Percentiles rank a stretch among this genome's conserved stretches.
These are phyloP conservation scores for Rosa hybrid DNA, from an alignment of 331 rosid species.

Conservation along the genomic window DNA sequence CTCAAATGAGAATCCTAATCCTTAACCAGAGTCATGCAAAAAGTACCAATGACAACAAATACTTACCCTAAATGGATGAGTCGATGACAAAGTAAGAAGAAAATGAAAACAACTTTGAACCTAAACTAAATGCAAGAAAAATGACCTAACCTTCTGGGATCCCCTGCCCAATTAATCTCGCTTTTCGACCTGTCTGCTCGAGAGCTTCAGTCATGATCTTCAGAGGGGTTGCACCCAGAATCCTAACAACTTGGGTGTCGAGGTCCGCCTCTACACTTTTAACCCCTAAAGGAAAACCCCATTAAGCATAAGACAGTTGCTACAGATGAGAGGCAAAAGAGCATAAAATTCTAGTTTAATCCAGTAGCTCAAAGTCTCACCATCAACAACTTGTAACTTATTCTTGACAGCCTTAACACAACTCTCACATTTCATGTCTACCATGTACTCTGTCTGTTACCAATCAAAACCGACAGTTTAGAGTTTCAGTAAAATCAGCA, in stretches of 20 bases:
- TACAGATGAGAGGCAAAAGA: not conserved
- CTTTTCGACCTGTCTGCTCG: conserved; percentile 80
- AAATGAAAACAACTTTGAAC: not conserved
- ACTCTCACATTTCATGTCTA: conserved; percentile 91
- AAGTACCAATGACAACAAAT: not conserved
- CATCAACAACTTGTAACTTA: conserved; percentile 60
- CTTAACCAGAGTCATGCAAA: not conserved
- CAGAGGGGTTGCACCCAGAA: conserved; percentile 80
- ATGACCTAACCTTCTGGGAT: conserved; percentile 62
- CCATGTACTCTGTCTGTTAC: conserved; percentile 87
- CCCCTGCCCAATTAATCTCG: conserved; percentile 90
- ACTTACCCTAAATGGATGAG: not conserved
- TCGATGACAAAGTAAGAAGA: not conserved
- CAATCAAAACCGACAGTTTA: conserved; percentile 28
- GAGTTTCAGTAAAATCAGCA: conserved; percentile 7
- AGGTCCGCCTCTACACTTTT: conserved; percentile 82
- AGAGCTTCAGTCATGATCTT: conserved; percentile 86
- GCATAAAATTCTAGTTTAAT: not conserved
- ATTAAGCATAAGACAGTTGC: conserved; percentile 4
- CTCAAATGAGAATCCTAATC: not conserved
- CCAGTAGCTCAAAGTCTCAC: conserved; percentile 36
- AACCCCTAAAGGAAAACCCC: conserved; percentile 47
- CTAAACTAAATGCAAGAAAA: not conserved
- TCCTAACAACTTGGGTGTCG: conserved; percentile 82
- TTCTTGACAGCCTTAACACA: conserved; percentile 82